Evolutionary conservation across 768 basidiomycete species (phyloP).

Genomic region (Kwoniella bestiolae): DNA sequence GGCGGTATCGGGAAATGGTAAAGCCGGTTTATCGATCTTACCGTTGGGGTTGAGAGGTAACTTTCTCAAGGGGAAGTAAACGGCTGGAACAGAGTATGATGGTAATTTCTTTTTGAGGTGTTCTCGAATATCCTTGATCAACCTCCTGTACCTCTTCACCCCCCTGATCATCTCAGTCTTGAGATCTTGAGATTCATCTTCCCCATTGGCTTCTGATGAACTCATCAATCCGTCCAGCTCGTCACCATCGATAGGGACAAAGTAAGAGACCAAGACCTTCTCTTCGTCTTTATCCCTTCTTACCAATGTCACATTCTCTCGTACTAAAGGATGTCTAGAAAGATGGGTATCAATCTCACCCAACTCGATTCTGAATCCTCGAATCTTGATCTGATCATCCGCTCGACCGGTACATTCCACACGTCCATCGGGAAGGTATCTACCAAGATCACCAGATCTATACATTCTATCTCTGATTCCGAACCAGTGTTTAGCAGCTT

Average conservation of each 20-base stretch:
- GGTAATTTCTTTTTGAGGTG: conserved; percentile 96
- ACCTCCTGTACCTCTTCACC: conserved; percentile 78
- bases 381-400: conserved; percentile 99
- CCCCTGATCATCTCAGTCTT: conserved; percentile 70
- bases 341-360: conserved; percentile 98
- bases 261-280: conserved; percentile 96
- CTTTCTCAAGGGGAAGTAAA: conserved; percentile 89
- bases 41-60: conserved; percentile 99
- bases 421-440: conserved; percentile 86
- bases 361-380: conserved; percentile 97
- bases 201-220: conserved; percentile 51
- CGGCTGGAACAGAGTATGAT: conserved; percentile 90
- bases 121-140: conserved; percentile 93
- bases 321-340: conserved; percentile 84
- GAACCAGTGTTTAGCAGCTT: conserved; percentile 82
- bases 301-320: conserved; percentile 98
- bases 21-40: conserved; percentile 96
- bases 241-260: conserved; percentile 79
- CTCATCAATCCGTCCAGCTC: conserved; percentile 68
- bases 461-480: conserved; percentile 98
- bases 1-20: conserved; percentile 97
- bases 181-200: conserved; percentile 61
- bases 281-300: conserved; percentile 98
- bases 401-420: conserved; percentile 97
- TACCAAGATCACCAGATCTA: conserved; percentile 92